Base-by-base conservation (phyloP, 2,329 filamentous ascomycete genomes). In the Aspergillus novoparasiticus region DNA sequence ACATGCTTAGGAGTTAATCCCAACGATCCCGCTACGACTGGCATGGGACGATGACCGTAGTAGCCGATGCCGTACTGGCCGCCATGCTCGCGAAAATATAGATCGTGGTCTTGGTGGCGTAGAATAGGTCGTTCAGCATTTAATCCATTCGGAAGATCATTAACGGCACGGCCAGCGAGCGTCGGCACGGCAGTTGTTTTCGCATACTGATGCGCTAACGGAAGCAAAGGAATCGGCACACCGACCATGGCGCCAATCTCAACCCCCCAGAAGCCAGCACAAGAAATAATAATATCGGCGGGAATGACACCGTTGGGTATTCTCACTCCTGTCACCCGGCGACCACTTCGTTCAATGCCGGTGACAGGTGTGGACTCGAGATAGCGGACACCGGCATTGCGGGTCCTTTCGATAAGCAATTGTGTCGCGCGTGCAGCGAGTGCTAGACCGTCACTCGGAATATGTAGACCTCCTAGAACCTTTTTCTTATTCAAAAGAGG, bases 251-350 rank as follows among this genome's bases (percentile, higher is more conserved):
- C 84, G 26, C 87, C 87, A 8, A 89, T 78, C 70, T 89, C 87
- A 9, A 89, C 87, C 12, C 87, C 87, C 87, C 87, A 89, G 73
- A 89, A 87, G 0, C 87, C 87, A 8, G 86, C 87, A 64, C 87
- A 89, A 1, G 86, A 89, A 43, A 89, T 75, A 57, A 89, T 79
- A 28, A 89, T 84, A 60, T 89, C 87, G 0, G 87, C 87, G 0
- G 83, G 77, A 23, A 89, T 79, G 0, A 71, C 81, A 26, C 82
- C 82, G 4, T 74, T 74, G 1, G 79, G 75, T 0, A 85, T 88
- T 1, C 66, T 75, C 0, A 89, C 87, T 2, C 87, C 86, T 0
- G 85, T 88, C 14, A 88, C 85, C 3, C 74, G 80, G 21, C 82
- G 81, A 8, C 80, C 72, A 0, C 72, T 69, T 64, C 80, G 79